A percentile compares a stretch with the other conserved stretches of the same genome.
Evolutionary conservation across 1,139 yeast genomes (phyloP).

Genomic region (Pichia norvegensis): DNA sequence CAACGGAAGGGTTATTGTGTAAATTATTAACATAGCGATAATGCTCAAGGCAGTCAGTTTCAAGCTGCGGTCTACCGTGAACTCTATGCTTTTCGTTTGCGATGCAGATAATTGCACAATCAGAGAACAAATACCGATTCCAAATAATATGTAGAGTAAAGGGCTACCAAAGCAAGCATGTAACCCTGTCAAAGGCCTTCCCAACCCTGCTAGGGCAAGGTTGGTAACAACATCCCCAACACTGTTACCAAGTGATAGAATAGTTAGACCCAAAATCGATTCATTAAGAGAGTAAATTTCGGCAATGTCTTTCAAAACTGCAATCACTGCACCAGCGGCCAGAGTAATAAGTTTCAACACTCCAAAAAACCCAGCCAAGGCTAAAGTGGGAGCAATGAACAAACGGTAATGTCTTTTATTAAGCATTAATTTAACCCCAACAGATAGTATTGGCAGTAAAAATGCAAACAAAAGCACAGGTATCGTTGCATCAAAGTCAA

Average conservation of each 20-base stretch:
- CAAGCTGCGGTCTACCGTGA: slow-evolving; percentile 23
- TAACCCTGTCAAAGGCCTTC: slow-evolving; percentile 49
- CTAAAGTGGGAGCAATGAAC: slow-evolving; percentile 6
- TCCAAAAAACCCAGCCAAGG: slow-evolving; percentile 23
- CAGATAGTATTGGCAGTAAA: neutral
- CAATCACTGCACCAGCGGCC: slow-evolving; percentile 25
- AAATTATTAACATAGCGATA: slow-evolving; percentile 24
- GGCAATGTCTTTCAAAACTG: slow-evolving; percentile 24
- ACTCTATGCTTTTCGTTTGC: slow-evolving; percentile 14
- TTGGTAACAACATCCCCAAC: slow-evolving; percentile 51
- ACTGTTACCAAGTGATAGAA: slow-evolving; percentile 50
- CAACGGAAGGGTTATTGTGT: slow-evolving; percentile 29
- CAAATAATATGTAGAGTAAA: slow-evolving; percentile 37
- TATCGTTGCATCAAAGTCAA: slow-evolving; percentile 11
- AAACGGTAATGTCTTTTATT: slow-evolving; percentile 7
- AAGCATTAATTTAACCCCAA: slow-evolving; percentile 8
- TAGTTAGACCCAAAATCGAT: slow-evolving; percentile 38
- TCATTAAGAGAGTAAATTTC: slow-evolving; percentile 25
- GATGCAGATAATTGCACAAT: slow-evolving; percentile 25
- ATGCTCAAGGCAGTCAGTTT: slow-evolving; percentile 33
- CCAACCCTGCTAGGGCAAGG: slow-evolving; percentile 43
- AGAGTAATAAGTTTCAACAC: slow-evolving; percentile 25
- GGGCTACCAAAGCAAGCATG: slow-evolving; percentile 58
- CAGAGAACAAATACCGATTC: slow-evolving; percentile 37
- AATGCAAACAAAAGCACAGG: slow-evolving; percentile 3